Evolutionary conservation across 108 stramenopile genomes (phyloP), one percentile per base, ranked within the genome.

Genomic region (Schizochytrium sp.): DNA sequence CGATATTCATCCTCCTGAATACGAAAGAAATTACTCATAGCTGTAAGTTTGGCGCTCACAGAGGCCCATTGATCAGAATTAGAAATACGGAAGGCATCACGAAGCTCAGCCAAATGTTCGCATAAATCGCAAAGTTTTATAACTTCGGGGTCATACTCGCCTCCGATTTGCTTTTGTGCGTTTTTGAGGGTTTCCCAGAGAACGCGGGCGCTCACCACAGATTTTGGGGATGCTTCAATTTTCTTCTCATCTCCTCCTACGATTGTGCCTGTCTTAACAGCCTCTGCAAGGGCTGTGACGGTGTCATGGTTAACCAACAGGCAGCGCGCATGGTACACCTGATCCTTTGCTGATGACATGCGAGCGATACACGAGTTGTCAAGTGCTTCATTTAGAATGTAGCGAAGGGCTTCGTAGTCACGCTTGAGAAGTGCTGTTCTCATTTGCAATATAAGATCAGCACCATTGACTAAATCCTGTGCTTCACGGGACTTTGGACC

Each of bases 281-380:
- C 76, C 76, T 55, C 10, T 17, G 28, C 47, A 2, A 83, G 15
- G 15, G 50, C 28, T n/a, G n/a, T 28, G 53, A 83, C 76, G 4
- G 76, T 83, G 10, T 83, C 76, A 53, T 83, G 53, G 28, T 40
- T 83, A 17, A 83, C 53, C 45, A 83, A 40, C 45, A 83, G 76
- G 28, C 76, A n/a, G 47, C 76, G 76, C 47, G 76, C 76, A 3
- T 49, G 47, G 76, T 83, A 83, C 17, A 83, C 76, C 47, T 83
- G 76, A 5, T 83, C 76, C 76, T 83, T 28, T 2, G 76, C 76
- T 8, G 45, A 5, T 0, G 76, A 53, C 47, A 83, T 55, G 5
- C 47, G 53, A 0, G 76, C 19, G 13, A 83, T 83, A 28, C 76
- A 47, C 47, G 19, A 47, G 47, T 55, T 55, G 10, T 83, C 76